Evolutionary conservation across 2,329 filamentous ascomycete species (phyloP).

Genomic region (Curvularia verruculosa): DNA sequence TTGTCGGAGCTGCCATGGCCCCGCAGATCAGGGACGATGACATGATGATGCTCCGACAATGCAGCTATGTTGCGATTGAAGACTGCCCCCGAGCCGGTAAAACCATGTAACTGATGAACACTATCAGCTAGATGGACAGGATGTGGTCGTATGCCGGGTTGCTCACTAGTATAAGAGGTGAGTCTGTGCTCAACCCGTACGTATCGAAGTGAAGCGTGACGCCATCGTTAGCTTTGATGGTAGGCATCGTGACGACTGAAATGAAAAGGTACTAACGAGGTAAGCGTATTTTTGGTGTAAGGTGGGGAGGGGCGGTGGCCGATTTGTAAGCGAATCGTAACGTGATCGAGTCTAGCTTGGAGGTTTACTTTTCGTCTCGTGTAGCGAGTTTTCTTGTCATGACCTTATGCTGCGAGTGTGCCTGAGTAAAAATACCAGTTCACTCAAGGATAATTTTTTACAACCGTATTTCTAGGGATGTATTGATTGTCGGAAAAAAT

Average conservation of each 20-base stretch:
- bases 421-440: no score
- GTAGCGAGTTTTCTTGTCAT: no score
- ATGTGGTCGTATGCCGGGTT: not conserved
- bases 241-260: constrained; percentile 15
- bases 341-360: not conserved
- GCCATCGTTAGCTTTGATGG: constrained; percentile 24
- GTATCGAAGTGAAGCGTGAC: constrained; percentile 20
- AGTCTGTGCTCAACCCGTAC: constrained; percentile 10
- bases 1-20: constrained; percentile 37
- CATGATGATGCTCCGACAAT: constrained; percentile 16
- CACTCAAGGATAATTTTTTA: no score
- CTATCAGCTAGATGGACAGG: not conserved
- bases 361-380: not conserved
- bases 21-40: constrained; percentile 31
- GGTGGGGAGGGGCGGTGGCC: not conserved
- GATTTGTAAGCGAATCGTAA: not conserved
- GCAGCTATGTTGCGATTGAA: constrained; percentile 25
- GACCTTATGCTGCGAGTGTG: no score
- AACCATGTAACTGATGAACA: constrained; percentile 32
- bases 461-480: no score
- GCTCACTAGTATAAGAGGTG: constrained; percentile 23
- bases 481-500: no score
- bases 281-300: not conserved
- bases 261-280: not conserved
- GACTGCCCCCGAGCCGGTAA: constrained; percentile 32